A percentile compares a stretch with the other conserved stretches of the same genome.
Conservation (phyloP, 331 rosid genomes). For the Quercus phellos region DNA sequence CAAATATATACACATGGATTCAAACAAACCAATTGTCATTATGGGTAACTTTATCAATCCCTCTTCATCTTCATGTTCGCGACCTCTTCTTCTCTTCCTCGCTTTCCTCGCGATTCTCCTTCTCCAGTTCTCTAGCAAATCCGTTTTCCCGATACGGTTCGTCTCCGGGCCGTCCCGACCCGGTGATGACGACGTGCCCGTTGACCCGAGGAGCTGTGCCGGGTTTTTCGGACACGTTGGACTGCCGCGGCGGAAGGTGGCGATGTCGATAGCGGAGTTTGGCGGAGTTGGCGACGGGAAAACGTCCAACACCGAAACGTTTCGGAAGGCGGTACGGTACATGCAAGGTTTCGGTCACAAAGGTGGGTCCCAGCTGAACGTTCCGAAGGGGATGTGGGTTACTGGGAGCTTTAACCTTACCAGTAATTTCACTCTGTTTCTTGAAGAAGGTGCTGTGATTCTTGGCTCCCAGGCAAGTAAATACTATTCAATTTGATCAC, state of each 20-base stretch:
- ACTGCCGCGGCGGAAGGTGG: conserved; percentile 22
- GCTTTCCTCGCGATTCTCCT: conserved; percentile 41
- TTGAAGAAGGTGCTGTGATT: conserved; percentile 58
- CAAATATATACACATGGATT: no score
- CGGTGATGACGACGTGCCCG: accelerated
- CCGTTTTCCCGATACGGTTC: conserved; percentile 33
- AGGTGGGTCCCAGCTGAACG: conserved; percentile 80
- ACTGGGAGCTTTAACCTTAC: conserved; percentile 92
- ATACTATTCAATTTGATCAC: not conserved
- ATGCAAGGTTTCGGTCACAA: conserved; percentile 45
- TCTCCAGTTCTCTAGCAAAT: conserved; percentile 40
- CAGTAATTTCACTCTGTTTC: conserved; percentile 85
- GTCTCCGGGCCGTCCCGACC: conserved; percentile 7
- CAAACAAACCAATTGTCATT: not conserved
- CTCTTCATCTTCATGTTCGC: conserved; percentile 22
- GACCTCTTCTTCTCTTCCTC: conserved; percentile 39
- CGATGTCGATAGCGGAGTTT: conserved; percentile 65
- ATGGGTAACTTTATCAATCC: conserved; percentile 23
- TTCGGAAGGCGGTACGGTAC: conserved; percentile 52
- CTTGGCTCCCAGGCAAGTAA: conserved; percentile 68
- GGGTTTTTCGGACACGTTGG: conserved; percentile 24
- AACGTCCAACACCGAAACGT: conserved; percentile 68
- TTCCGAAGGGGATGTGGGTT: conserved; percentile 70
- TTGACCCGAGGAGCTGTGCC: conserved; percentile 35
- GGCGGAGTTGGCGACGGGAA: conserved; percentile 78